These are phyloP conservation scores for Otatea glauca DNA, from an alignment of 176 grass and related monocot genomes.

Conservation along the genomic window DNA sequence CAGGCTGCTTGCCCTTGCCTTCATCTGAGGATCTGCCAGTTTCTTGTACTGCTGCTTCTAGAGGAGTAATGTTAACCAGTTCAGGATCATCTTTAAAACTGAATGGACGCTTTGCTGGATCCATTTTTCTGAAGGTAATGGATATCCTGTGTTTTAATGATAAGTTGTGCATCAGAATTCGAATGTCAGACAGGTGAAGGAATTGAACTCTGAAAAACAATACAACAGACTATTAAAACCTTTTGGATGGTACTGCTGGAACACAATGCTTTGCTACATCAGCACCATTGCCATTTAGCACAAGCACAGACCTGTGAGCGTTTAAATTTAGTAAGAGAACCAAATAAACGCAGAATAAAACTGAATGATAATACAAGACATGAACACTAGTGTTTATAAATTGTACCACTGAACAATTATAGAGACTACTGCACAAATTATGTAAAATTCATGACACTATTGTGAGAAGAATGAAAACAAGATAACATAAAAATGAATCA, in stretches of 20 bases:
- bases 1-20: constrained; percentile 45
- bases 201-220: constrained; percentile 25
- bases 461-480: background rate
- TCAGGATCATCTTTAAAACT: constrained; percentile 67
- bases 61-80: constrained; percentile 54
- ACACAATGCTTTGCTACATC: constrained; percentile 91
- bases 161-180: constrained; percentile 27
- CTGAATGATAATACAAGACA: background rate
- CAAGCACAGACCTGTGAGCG: constrained; percentile 70
- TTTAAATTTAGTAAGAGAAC: constrained; percentile 42
- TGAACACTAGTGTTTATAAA: background rate
- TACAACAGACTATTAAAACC: constrained; percentile 45
- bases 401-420: background rate
- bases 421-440: background rate
- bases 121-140: constrained; percentile 88
- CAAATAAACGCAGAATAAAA: background rate
- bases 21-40: constrained; percentile 51
- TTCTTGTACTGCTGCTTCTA: constrained; percentile 41
- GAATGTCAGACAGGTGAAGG: constrained; percentile 19
- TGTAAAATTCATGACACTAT: background rate
- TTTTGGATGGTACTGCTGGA: constrained; percentile 76
- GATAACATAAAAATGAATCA: background rate
- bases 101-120: constrained; percentile 66
- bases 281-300: constrained; percentile 85
- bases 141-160: constrained; percentile 71